These are phyloP conservation scores for Cunninghamia lanceolata DNA, from an alignment of 75 land plant genomes.

Conservation along the genomic window DNA sequence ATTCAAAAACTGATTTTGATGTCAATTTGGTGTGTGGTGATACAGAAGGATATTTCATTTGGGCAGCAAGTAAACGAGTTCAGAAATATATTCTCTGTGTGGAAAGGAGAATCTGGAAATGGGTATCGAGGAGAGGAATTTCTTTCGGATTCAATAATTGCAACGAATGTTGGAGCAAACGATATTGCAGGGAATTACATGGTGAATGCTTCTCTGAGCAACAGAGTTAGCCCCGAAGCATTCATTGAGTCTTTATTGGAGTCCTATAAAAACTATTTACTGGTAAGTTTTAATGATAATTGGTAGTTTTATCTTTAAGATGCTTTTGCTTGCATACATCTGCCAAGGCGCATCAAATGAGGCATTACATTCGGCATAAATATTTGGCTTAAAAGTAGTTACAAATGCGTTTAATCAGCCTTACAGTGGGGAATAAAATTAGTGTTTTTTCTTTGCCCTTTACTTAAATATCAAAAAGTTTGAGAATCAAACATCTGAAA, in stretches of 20 bases:
- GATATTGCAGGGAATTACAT: slow-evolving; percentile 4
- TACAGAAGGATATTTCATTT: background rate
- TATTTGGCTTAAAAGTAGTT: too few species aligned
- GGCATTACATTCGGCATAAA: too few species aligned
- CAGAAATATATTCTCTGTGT: background rate
- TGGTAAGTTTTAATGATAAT: background rate
- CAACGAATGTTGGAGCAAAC: slow-evolving; percentile 5
- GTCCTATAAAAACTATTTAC: background rate
- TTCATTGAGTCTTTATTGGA: background rate
- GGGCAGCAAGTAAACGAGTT: background rate
- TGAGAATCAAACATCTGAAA: too few species aligned
- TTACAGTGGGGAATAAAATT: too few species aligned
- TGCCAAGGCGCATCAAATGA: too few species aligned
- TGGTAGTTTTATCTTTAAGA: background rate
- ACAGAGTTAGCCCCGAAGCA: background rate
- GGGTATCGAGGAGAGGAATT: background rate
- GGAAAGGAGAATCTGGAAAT: background rate
- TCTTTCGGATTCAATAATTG: background rate
- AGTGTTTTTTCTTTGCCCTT: too few species aligned
- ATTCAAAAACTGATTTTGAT: too few species aligned
- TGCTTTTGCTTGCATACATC: background rate
- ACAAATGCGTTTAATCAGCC: too few species aligned
- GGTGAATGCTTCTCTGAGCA: background rate
- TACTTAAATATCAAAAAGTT: too few species aligned
- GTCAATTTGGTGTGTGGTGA: too few species aligned